phyloP scores from a whole-genome alignment of 2,329 filamentous ascomycete genomes.

The Cadophora sp. region DNA sequence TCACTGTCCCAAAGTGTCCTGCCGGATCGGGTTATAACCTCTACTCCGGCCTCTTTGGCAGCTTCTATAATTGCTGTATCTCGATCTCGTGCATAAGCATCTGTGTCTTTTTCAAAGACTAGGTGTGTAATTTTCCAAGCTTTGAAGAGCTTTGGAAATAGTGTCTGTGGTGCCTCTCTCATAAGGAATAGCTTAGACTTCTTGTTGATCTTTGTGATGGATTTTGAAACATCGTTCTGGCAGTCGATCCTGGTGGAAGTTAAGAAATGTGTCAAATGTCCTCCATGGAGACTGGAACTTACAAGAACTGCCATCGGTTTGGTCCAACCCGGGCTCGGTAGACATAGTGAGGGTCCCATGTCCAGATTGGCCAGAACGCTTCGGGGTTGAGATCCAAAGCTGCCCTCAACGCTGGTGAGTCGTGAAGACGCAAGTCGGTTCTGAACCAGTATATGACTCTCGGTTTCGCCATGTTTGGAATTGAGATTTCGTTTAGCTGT shows the following conservation, averaged over 20 bases:
- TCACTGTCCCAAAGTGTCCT: conserved; percentile 79
- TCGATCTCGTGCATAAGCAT: conserved; percentile 71
- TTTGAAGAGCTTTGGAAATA: conserved; percentile 75
- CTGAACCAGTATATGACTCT: conserved; percentile 80
- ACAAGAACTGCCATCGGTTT: conserved; percentile 79
- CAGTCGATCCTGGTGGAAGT: conserved; percentile 65
- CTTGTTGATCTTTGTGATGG: conserved; percentile 71
- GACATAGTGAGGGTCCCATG: conserved; percentile 83
- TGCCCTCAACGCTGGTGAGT: conserved; percentile 75
- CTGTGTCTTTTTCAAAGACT: conserved; percentile 81
- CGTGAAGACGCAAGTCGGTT: conserved; percentile 78
- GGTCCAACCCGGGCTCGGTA: conserved; percentile 72
- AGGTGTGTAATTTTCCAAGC: conserved; percentile 77
- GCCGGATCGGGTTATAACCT: conserved; percentile 69
- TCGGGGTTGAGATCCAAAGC: conserved; percentile 73
- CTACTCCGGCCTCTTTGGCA: conserved; percentile 69
- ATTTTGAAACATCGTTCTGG: conserved; percentile 71
- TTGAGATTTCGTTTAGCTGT: background rate
- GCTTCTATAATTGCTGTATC: conserved; percentile 64
- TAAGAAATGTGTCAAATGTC: conserved; percentile 13
- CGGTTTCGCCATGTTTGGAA: conserved; percentile 46
- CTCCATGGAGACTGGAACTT: conserved; percentile 22
- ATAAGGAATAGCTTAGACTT: conserved; percentile 76
- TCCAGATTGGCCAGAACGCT: conserved; percentile 77
- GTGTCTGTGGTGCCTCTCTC: conserved; percentile 73